Conservation (phyloP, 169 alveolate species). For the Plasmodium malariae region DNA sequence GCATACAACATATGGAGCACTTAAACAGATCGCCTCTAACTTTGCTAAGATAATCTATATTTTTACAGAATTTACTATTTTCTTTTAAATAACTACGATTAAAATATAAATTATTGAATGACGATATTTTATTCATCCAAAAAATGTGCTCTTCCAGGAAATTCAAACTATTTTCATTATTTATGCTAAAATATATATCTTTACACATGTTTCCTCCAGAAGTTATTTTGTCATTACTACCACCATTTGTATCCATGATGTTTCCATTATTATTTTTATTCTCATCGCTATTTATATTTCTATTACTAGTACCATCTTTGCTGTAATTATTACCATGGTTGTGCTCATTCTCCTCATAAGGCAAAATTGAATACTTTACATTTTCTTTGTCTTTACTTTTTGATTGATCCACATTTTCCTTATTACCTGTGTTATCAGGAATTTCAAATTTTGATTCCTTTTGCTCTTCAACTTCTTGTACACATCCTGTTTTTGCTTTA, state of each 20-base stretch:
- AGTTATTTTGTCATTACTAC: not conserved
- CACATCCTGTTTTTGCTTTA: too few species aligned
- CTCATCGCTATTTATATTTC: too few species aligned
- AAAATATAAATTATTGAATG: slow-evolving; percentile 23
- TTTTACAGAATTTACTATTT: not conserved
- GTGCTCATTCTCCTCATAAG: not conserved
- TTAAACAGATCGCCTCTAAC: slow-evolving; percentile 15
- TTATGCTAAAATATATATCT: slow-evolving; percentile 6
- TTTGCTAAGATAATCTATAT: slow-evolving; percentile 1
- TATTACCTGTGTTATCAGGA: too few species aligned
- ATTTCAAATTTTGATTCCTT: too few species aligned
- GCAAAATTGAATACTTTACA: too few species aligned
- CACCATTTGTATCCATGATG: not conserved
- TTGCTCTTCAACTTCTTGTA: too few species aligned
- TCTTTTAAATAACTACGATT: slow-evolving; percentile 30
- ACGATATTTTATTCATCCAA: slow-evolving; percentile 53
- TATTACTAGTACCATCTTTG: too few species aligned
- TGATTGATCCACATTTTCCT: too few species aligned
- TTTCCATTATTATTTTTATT: too few species aligned
- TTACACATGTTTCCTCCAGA: not conserved
- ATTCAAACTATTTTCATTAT: not conserved
- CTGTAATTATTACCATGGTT: not conserved
- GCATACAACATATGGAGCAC: slow-evolving; percentile 67
- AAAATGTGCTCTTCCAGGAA: not conserved
- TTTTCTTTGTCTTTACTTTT: too few species aligned